Percentiles rank a stretch among this genome's conserved stretches.
phyloP scores from a whole-genome alignment of 352 stramenopile genomes.

The Phytophthora lateralis region DNA sequence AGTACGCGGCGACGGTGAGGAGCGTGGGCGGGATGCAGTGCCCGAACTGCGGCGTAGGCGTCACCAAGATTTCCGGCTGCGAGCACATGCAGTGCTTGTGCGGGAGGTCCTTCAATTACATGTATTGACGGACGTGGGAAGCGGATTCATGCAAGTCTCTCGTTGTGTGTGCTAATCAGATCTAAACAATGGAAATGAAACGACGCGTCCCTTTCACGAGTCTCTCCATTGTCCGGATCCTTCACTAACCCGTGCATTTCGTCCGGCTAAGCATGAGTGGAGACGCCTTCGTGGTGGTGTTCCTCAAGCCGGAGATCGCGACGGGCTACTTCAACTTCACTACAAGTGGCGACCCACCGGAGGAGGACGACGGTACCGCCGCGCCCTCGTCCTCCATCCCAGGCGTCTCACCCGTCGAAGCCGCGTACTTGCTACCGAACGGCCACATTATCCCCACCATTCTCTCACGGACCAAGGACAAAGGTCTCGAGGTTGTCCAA shows the following conservation, averaged over 20 bases:
- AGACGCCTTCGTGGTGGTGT: conserved; percentile 48
- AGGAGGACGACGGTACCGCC: not conserved
- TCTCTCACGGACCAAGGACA: conserved; percentile 44
- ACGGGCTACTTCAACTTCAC: conserved; percentile 54
- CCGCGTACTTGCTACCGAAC: conserved; percentile 43
- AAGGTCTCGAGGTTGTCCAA: conserved; percentile 64
- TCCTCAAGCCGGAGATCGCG: conserved; percentile 71
- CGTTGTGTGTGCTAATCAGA: conserved; percentile 3
- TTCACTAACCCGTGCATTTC: conserved; percentile 5
- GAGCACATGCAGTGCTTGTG: conserved; percentile 39
- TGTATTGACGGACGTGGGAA: not conserved
- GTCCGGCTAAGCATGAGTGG: conserved; percentile 9
- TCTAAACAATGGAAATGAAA: conserved; percentile 27
- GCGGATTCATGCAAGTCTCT: not conserved
- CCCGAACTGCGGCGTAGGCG: conserved; percentile 59
- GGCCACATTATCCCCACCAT: conserved; percentile 48
- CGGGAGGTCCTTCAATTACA: conserved; percentile 26
- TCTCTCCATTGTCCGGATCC: conserved; percentile 16
- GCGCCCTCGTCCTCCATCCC: conserved; percentile 25
- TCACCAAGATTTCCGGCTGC: conserved; percentile 52
- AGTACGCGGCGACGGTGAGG: conserved; percentile 51
- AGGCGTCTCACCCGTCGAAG: conserved; percentile 47
- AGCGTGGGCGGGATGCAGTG: conserved; percentile 58
- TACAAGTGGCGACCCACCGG: conserved; percentile 4
- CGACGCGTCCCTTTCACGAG: conserved; percentile 20